Evolutionary conservation across 2,329 filamentous ascomycete genomes (phyloP).

Genomic region (Myrmaecium sp.): DNA sequence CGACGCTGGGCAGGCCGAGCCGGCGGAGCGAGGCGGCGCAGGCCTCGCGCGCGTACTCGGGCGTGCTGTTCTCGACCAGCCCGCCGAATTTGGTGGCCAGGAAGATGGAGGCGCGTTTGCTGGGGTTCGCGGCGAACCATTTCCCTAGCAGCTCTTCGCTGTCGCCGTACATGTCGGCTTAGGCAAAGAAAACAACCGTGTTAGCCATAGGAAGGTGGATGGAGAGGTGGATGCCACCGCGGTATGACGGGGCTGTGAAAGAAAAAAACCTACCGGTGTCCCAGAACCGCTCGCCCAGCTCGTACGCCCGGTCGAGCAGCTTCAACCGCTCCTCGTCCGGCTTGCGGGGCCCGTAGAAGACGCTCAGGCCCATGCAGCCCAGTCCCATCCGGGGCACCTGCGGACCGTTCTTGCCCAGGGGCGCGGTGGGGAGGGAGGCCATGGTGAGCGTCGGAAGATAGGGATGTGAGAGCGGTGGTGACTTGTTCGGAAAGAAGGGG

Average conservation of each 20-base stretch:
- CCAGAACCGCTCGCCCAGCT: constrained; percentile 35
- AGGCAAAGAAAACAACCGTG: constrained; percentile 9
- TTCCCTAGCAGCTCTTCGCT: constrained; percentile 18
- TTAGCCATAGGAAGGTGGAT: constrained; percentile 24
- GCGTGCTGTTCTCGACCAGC: constrained; percentile 20
- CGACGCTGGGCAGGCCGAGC: constrained; percentile 22
- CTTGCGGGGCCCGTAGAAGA: constrained; percentile 30
- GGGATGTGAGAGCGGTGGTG: too few relatives aligned
- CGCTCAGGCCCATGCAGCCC: constrained; percentile 34
- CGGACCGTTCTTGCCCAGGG: constrained; percentile 36
- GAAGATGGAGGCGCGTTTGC: constrained; percentile 6
- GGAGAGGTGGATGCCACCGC: background rate
- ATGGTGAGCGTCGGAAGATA: too few relatives aligned
- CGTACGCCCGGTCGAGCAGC: constrained; percentile 34
- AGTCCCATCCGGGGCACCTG: constrained; percentile 34
- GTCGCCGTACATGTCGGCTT: constrained; percentile 17
- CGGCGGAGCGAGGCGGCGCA: constrained; percentile 22
- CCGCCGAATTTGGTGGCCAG: constrained; percentile 37
- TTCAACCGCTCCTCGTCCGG: constrained; percentile 34
- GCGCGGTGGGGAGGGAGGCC: constrained; percentile 23
- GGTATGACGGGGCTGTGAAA: background rate
- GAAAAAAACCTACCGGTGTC: constrained; percentile 26
- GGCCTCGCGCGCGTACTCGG: constrained; percentile 24
- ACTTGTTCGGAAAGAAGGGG: too few relatives aligned
- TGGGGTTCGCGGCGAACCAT: constrained; percentile 14